These are phyloP conservation scores for Apophysomyces trapeziformis DNA, from an alignment of 371 early-diverging fungal genomes.

Conservation along the genomic window DNA sequence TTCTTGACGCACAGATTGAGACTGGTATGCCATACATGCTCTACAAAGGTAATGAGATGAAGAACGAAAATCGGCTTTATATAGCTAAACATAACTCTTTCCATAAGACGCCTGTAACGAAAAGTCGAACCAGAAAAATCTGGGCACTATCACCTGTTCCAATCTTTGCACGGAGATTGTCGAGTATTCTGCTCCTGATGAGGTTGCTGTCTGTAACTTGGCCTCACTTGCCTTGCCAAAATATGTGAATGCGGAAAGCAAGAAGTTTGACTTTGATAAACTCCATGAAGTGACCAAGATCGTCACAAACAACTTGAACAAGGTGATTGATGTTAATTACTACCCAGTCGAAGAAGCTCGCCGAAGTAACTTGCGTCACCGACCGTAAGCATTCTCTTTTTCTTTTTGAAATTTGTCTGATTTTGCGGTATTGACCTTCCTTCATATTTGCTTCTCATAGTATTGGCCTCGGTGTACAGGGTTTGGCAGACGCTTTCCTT, in stretches of 20 bases:
- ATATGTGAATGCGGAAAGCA: constrained; percentile 77
- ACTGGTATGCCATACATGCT: constrained; percentile 99
- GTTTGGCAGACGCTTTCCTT: constrained; percentile 98
- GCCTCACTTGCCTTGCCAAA: constrained; percentile 97
- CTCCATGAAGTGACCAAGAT: constrained; percentile 86
- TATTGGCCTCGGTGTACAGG: constrained; percentile 99
- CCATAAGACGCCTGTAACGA: constrained; percentile 80
- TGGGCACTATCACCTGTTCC: constrained; percentile 95
- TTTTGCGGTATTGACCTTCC: not conserved
- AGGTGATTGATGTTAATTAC: constrained; percentile 97
- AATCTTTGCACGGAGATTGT: constrained; percentile 95
- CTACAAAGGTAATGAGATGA: constrained; percentile 86
- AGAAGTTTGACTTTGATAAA: constrained; percentile 72
- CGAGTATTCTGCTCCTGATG: constrained; percentile 95
- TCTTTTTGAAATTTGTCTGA: not conserved
- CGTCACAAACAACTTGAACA: constrained; percentile 93
- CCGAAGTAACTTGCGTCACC: constrained; percentile 92
- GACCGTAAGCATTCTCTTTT: constrained; percentile 65
- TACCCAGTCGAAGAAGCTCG: constrained; percentile 96
- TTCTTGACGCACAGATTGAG: constrained; percentile 98
- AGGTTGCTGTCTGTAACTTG: constrained; percentile 99
- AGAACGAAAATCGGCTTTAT: not conserved
- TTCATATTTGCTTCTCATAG: constrained; percentile 7
- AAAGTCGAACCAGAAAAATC: constrained; percentile 97
- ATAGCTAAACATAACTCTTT: not conserved